A percentile compares a stretch with the other conserved stretches of the same genome.
Evolutionary conservation across 75 land plant genomes (phyloP).

Genomic region (Chamaecyparis obtusa): DNA sequence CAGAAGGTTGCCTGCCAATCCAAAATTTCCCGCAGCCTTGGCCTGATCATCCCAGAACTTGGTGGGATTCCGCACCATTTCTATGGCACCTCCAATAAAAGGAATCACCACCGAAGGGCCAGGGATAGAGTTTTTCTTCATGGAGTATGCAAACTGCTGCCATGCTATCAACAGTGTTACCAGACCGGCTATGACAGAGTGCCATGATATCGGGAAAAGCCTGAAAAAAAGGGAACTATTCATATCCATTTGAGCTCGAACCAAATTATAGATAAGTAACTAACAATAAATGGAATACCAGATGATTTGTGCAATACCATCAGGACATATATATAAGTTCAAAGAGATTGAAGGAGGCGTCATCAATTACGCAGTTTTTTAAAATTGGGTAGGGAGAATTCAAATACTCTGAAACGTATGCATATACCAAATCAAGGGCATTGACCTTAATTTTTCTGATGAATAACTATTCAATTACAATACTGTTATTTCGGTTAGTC

Average conservation of each 20-base stretch:
- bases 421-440: neutral
- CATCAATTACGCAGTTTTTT: neutral
- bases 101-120: conserved; percentile 77
- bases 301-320: neutral
- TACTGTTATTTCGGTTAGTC: neutral
- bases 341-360: neutral
- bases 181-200: neutral
- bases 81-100: conserved; percentile 66
- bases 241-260: neutral
- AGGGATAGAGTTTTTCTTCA: conserved; percentile 58
- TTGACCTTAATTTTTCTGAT: neutral
- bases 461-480: neutral
- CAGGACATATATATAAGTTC: neutral
- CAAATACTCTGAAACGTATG: neutral
- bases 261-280: neutral
- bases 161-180: neutral
- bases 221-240: neutral
- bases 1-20: conserved; percentile 71
- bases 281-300: neutral
- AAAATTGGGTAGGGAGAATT: neutral
- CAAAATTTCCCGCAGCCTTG: conserved; percentile 31
- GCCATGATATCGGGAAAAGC: neutral
- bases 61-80: conserved; percentile 63
- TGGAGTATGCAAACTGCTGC: conserved; percentile 64
- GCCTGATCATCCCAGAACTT: conserved; percentile 79